Conservation (phyloP, 2,329 filamentous ascomycete genomes). For the Apiospora malaysiana region DNA sequence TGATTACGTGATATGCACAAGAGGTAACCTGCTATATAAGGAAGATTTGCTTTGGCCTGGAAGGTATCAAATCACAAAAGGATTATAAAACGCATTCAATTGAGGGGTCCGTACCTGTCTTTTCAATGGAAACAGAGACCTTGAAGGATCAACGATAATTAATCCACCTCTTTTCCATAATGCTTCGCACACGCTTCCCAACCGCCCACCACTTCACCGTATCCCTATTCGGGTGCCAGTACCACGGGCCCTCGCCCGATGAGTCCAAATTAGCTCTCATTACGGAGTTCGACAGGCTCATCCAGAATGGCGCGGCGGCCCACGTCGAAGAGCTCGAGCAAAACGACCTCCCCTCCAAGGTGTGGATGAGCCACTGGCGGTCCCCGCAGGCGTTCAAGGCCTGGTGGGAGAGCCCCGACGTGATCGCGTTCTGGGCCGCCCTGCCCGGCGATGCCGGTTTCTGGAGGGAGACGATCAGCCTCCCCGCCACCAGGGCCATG, state of each 20-base stretch:
- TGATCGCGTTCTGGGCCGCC: background rate
- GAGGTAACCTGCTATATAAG: too few relatives aligned
- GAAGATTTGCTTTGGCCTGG: too few relatives aligned
- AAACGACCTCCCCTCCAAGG: constrained; percentile 11
- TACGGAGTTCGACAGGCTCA: background rate
- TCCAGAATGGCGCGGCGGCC: background rate
- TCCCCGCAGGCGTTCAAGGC: constrained; percentile 15
- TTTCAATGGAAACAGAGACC: too few relatives aligned
- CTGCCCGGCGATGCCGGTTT: constrained; percentile 7
- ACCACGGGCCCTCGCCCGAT: background rate
- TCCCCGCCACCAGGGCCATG: background rate
- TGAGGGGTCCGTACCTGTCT: background rate
- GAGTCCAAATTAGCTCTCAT: background rate
- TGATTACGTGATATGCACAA: too few relatives aligned
- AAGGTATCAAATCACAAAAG: too few relatives aligned
- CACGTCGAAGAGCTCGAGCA: background rate
- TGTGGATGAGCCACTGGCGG: constrained; percentile 9
- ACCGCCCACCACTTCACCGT: constrained; percentile 7
- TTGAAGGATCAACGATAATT: too few relatives aligned
- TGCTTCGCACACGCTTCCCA: constrained; percentile 10
- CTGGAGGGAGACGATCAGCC: constrained; percentile 16
- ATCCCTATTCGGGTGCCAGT: constrained; percentile 4
- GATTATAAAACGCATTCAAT: background rate
- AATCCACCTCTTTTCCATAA: background rate
- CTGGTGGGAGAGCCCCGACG: background rate